phyloP scores from a whole-genome alignment of 2,329 filamentous ascomycete genomes.

The Fusarium sp. region DNA sequence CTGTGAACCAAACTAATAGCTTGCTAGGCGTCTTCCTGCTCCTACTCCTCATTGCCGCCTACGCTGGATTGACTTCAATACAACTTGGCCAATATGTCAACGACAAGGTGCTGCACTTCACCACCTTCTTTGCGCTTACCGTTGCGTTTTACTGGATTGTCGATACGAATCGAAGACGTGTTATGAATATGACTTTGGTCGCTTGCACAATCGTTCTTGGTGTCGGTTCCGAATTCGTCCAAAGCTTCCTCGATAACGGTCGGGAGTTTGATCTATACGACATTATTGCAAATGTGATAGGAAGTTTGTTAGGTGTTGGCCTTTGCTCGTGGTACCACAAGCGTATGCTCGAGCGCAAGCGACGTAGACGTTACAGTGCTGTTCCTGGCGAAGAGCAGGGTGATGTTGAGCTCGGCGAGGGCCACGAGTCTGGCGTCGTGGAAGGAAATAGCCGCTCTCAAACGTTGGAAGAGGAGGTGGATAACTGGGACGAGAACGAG shows the following conservation, averaged over 20 bases:
- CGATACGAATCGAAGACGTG: constrained; percentile 87
- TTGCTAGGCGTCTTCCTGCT: constrained; percentile 71
- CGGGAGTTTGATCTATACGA: constrained; percentile 81
- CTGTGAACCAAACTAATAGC: constrained; percentile 6
- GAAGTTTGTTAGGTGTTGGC: constrained; percentile 75
- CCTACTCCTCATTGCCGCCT: constrained; percentile 79
- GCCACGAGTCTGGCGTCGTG: constrained; percentile 73
- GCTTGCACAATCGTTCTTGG: constrained; percentile 78
- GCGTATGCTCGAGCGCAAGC: constrained; percentile 89
- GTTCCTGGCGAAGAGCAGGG: constrained; percentile 71
- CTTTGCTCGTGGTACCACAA: constrained; percentile 93
- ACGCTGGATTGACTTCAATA: constrained; percentile 77
- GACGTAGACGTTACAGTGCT: constrained; percentile 75
- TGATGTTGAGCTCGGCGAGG: constrained; percentile 82
- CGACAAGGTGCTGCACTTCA: constrained; percentile 88
- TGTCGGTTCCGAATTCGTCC: constrained; percentile 79
- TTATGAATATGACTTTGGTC: constrained; percentile 82
- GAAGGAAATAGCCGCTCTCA: constrained; percentile 46
- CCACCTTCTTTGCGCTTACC: constrained; percentile 92
- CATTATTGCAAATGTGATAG: constrained; percentile 86
- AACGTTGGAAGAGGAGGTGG: constrained; percentile 80
- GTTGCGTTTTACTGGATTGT: constrained; percentile 95
- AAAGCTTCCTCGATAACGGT: constrained; percentile 78
- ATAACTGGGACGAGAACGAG: constrained; percentile 92
- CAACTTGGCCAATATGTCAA: constrained; percentile 70